A percentile compares a stretch with the other conserved stretches of the same genome.
Conservation (phyloP, 2,329 filamentous ascomycete genomes). For the Tolypocladium cylindrosporum region DNA sequence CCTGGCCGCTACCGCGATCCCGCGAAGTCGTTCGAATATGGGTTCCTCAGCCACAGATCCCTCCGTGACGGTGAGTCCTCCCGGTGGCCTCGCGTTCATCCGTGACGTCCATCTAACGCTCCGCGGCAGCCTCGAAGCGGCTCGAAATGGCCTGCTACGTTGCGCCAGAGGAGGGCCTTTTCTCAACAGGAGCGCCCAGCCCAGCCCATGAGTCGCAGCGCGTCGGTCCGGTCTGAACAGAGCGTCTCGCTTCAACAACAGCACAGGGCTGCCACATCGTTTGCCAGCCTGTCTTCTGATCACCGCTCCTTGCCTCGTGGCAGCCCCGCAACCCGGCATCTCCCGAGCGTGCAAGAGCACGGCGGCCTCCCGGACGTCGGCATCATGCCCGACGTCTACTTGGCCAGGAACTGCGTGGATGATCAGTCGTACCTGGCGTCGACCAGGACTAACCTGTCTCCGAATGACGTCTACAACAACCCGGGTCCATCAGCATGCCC, state of each 20-base stretch:
- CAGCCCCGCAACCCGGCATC: slow-evolving; percentile 18
- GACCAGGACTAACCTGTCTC: slow-evolving; percentile 12
- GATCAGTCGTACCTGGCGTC: slow-evolving; percentile 14
- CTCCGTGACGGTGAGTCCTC: slow-evolving; percentile 2
- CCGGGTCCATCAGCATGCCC: slow-evolving; percentile 27
- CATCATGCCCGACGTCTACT: slow-evolving; percentile 27
- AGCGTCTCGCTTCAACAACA: slow-evolving; percentile 13
- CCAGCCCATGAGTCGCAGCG: slow-evolving; percentile 33
- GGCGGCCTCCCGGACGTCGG: slow-evolving; percentile 19
- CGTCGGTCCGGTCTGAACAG: slow-evolving; percentile 30
- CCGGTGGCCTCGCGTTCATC: not conserved
- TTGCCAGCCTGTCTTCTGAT: slow-evolving; percentile 13
- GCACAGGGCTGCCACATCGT: slow-evolving; percentile 21
- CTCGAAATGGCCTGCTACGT: slow-evolving; percentile 4
- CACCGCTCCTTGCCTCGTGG: slow-evolving; percentile 19
- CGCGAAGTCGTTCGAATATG: not conserved
- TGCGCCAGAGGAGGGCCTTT: slow-evolving; percentile 12
- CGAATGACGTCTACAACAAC: slow-evolving; percentile 13
- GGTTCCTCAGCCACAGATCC: not conserved
- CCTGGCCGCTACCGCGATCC: not conserved
- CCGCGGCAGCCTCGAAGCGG: not conserved
- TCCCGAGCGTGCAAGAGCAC: slow-evolving; percentile 27
- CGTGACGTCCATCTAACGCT: not conserved
- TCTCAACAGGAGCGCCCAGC: slow-evolving; percentile 20
- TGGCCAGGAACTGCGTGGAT: slow-evolving; percentile 19